phyloP scores from a whole-genome alignment of 2,329 filamentous ascomycete genomes.

The Thielaviopsis euricoi region DNA sequence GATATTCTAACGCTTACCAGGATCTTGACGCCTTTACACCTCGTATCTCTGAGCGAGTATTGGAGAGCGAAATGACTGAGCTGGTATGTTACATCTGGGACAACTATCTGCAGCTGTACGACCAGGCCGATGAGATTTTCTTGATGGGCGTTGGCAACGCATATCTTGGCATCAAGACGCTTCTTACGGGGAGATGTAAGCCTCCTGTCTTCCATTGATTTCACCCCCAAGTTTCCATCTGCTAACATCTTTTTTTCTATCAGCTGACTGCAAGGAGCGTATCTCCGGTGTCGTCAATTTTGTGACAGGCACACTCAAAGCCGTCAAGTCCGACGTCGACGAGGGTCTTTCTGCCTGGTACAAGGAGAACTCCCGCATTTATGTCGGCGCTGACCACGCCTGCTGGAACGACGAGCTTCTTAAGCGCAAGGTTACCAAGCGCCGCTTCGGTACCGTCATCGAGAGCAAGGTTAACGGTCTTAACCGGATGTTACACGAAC shows the following conservation, averaged over 20 bases:
- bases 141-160: conserved; percentile 82
- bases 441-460: conserved; percentile 42
- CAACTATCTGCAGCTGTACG: conserved; percentile 76
- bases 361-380: conserved; percentile 62
- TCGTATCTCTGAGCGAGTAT: conserved; percentile 26
- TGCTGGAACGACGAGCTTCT: conserved; percentile 55
- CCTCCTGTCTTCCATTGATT: conserved; percentile 5
- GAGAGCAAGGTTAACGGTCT: conserved; percentile 32
- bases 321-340: conserved; percentile 65
- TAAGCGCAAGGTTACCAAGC: conserved; percentile 40
- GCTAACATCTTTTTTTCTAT: conserved; percentile 10
- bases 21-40: conserved; percentile 33
- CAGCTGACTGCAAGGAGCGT: conserved; percentile 43
- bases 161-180: conserved; percentile 65
- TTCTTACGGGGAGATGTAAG: conserved; percentile 60
- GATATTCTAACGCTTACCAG: conserved; percentile 15
- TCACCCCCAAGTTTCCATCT: background rate
- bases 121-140: conserved; percentile 57
- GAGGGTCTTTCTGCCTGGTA: conserved; percentile 67
- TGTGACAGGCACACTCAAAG: conserved; percentile 58
- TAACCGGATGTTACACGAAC: conserved; percentile 38
- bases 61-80: conserved; percentile 49
- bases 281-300: conserved; percentile 67
- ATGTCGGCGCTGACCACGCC: conserved; percentile 56
- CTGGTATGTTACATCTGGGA: conserved; percentile 85